Conservation (phyloP, 495 filamentous ascomycete species). For the Ramalina peruviana region DNA sequence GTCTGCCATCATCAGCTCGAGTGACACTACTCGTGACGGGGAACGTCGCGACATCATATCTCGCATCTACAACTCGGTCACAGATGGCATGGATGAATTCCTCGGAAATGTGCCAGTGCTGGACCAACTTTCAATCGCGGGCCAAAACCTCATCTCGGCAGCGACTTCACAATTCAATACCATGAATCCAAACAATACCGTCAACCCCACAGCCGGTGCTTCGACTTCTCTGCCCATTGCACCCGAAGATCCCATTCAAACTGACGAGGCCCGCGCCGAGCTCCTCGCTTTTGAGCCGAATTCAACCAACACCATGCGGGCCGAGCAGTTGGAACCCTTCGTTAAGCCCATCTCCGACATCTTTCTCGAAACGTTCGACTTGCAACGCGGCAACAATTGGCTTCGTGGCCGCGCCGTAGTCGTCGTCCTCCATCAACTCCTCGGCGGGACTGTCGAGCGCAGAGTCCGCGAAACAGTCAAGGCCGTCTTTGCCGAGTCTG, state of each 20-base stretch:
- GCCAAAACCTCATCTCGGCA: conserved; percentile 83
- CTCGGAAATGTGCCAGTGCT: conserved; percentile 89
- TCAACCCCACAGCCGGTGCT: conserved; percentile 13
- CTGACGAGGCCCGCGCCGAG: conserved; percentile 88
- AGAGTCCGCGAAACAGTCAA: conserved; percentile 75
- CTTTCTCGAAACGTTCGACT: conserved; percentile 90
- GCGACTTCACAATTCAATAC: conserved; percentile 62
- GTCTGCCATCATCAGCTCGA: conserved; percentile 47
- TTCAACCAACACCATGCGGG: conserved; percentile 2
- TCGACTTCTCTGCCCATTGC: conserved; percentile 26
- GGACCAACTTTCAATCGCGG: conserved; percentile 83
- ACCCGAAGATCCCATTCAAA: conserved; percentile 48
- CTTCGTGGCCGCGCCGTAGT: conserved; percentile 90
- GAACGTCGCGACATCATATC: conserved; percentile 84
- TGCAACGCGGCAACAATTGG: conserved; percentile 88
- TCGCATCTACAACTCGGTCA: conserved; percentile 86
- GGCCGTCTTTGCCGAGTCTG: conserved; percentile 58
- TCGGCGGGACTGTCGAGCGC: conserved; percentile 81
- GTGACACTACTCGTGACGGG: conserved; percentile 28
- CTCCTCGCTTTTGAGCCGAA: conserved; percentile 83
- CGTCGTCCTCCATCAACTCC: conserved; percentile 55
- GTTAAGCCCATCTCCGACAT: conserved; percentile 97
- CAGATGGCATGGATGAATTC: conserved; percentile 97
- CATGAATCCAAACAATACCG: conserved; percentile 30
- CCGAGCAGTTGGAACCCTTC: conserved; percentile 68